Evolutionary conservation across 2,329 filamentous ascomycete species (phyloP).

Genomic region (Diplocarpon rosae): DNA sequence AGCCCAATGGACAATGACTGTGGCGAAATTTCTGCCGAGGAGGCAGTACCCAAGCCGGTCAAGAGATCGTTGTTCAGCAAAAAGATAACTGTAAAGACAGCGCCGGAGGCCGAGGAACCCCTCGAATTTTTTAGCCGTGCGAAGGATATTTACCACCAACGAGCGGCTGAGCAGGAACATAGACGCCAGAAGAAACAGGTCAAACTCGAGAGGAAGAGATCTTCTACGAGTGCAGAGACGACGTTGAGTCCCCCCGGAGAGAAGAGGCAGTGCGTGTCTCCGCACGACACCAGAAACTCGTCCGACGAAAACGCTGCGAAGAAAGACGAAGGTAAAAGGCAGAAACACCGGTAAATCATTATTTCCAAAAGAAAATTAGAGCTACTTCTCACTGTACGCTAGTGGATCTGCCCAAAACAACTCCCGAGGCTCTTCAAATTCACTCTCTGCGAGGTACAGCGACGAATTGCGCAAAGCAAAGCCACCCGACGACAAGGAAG

Average conservation of each 20-base stretch:
- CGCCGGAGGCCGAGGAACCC: conserved; percentile 27
- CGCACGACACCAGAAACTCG: conserved; percentile 9
- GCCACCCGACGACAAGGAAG: neutral
- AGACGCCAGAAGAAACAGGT: conserved; percentile 26
- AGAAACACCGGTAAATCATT: conserved; percentile 8
- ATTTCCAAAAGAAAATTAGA: neutral
- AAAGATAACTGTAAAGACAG: conserved; percentile 33
- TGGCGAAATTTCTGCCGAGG: conserved; percentile 5
- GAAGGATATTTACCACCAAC: conserved; percentile 35
- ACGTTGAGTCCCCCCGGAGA: conserved; percentile 14
- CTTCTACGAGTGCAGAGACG: conserved; percentile 17
- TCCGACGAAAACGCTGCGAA: conserved; percentile 11
- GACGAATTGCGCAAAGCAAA: conserved; percentile 11
- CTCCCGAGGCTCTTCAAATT: conserved; percentile 7
- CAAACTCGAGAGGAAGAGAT: conserved; percentile 22
- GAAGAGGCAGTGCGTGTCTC: conserved; percentile 20
- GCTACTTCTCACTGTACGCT: neutral
- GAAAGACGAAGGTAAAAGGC: conserved; percentile 3
- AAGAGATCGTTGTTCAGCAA: conserved; percentile 42
- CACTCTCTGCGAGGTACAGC: conserved; percentile 14
- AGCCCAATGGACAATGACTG: conserved; percentile 13
- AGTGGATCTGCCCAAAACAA: conserved; percentile 15
- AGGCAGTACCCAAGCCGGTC: conserved; percentile 11
- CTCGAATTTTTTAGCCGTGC: conserved; percentile 38
- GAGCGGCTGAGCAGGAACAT: conserved; percentile 31